Conservation (phyloP, 371 early-diverging fungal genomes). For the Mucor irregularis region DNA sequence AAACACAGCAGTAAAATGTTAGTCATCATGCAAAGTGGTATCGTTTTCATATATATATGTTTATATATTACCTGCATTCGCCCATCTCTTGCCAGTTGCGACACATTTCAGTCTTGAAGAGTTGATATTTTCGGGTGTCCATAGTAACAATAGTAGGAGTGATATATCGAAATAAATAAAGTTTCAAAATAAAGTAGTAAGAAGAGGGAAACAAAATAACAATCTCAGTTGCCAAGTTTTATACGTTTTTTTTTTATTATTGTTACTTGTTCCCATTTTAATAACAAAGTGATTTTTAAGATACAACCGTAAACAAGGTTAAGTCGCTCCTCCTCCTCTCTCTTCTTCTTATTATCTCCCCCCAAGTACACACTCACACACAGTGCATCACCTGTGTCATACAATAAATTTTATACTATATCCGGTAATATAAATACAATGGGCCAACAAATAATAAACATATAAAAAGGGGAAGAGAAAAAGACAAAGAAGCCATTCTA, state of each 20-base stretch:
- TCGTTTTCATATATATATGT: neutral
- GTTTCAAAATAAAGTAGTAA: neutral
- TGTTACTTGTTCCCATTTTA: conserved; percentile 15
- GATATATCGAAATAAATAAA: no score
- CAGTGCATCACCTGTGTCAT: neutral
- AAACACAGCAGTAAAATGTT: neutral
- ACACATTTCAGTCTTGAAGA: conserved; percentile 96
- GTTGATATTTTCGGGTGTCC: conserved; percentile 33
- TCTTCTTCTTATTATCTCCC: neutral
- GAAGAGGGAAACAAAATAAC: conserved; percentile 2
- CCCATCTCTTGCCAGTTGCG: conserved; percentile 80
- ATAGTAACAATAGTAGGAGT: neutral
- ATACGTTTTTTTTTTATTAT: neutral
- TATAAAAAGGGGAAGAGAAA: neutral
- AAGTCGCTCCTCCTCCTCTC: no score
- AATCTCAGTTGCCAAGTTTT: neutral
- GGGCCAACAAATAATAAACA: no score
- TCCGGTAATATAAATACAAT: no score
- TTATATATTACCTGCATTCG: conserved; percentile 17
- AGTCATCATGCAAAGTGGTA: neutral
- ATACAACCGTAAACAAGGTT: conserved; percentile 17
- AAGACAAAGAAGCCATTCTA: neutral
- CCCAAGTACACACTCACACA: neutral
- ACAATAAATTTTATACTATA: no score
- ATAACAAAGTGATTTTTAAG: conserved; percentile 22